Evolutionary conservation across 2,329 filamentous ascomycete species (phyloP).

Genomic region (Coniochaeta pulveracea): DNA sequence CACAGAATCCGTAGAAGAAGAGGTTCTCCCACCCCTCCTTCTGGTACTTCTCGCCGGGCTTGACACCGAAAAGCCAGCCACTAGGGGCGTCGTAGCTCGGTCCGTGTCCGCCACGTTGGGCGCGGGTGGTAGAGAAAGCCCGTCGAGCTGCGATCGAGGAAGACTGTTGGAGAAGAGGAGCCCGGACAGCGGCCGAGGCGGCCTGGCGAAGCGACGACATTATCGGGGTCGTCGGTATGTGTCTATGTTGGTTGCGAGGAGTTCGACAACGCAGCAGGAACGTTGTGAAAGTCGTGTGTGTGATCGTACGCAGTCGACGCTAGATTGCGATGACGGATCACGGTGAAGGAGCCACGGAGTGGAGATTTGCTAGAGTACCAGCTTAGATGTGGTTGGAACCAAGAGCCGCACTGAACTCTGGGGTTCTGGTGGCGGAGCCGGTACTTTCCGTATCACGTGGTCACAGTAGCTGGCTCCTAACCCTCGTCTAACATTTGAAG

Average conservation of each 20-base stretch:
- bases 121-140: background rate
- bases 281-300: no score
- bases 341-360: no score
- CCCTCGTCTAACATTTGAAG: no score
- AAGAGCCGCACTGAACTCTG: no score
- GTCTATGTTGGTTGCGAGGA: constrained; percentile 8
- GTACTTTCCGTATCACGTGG: no score
- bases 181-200: constrained; percentile 7
- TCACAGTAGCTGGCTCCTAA: no score
- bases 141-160: background rate
- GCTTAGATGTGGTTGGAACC: no score
- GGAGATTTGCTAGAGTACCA: no score
- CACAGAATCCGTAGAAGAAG: constrained; percentile 77
- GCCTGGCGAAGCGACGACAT: constrained; percentile 16
- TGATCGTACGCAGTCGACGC: no score
- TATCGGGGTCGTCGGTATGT: constrained; percentile 12
- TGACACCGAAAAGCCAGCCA: constrained; percentile 89
- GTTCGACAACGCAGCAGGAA: no score
- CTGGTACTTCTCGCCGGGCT: constrained; percentile 90
- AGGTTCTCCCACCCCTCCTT: constrained; percentile 93
- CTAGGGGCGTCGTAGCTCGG: constrained; percentile 79
- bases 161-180: constrained; percentile 14
- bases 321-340: no score
- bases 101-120: constrained; percentile 42
- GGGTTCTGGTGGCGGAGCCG: no score